phyloP scores from a whole-genome alignment of 2,329 filamentous ascomycete species.

The Aspergillus melleus region DNA sequence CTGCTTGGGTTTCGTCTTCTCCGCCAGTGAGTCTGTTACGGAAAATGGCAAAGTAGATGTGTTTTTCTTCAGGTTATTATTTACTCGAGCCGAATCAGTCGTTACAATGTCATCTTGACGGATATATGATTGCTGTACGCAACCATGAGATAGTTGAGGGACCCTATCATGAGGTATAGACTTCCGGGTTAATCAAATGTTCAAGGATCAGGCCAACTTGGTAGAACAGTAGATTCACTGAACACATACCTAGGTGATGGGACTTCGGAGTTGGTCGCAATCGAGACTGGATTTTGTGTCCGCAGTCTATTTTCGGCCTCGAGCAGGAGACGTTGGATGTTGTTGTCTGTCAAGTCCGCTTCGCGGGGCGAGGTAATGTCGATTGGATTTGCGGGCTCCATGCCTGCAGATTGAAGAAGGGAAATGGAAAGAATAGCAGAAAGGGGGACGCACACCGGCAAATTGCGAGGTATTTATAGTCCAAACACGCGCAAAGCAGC shows the following conservation, averaged over 20 bases:
- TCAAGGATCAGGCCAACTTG: too few species aligned
- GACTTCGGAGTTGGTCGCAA: not conserved
- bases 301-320: conserved; percentile 62
- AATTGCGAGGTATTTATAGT: not conserved
- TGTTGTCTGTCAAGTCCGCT: conserved; percentile 58
- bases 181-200: not conserved
- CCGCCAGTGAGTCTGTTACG: not conserved
- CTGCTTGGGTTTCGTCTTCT: conserved; percentile 40
- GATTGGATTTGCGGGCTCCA: not conserved
- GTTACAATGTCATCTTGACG: conserved; percentile 54
- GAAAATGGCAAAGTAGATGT: conserved; percentile 8
- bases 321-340: conserved; percentile 63
- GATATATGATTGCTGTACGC: conserved; percentile 56
- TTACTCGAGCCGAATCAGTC: conserved; percentile 53
- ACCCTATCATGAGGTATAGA: conserved; percentile 36
- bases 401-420: not conserved
- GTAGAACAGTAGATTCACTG: not conserved
- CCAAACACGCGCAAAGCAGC: not conserved
- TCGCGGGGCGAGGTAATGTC: not conserved
- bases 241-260: conserved; percentile 5
- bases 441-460: not conserved
- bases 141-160: conserved; percentile 51
- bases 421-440: not conserved
- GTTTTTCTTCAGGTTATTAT: conserved; percentile 47
- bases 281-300: conserved; percentile 17